Percentiles rank a stretch among this genome's conserved stretches.
These are phyloP conservation scores for Dryas integrifolia DNA, from an alignment of 331 rosid genomes.

Conservation along the genomic window DNA sequence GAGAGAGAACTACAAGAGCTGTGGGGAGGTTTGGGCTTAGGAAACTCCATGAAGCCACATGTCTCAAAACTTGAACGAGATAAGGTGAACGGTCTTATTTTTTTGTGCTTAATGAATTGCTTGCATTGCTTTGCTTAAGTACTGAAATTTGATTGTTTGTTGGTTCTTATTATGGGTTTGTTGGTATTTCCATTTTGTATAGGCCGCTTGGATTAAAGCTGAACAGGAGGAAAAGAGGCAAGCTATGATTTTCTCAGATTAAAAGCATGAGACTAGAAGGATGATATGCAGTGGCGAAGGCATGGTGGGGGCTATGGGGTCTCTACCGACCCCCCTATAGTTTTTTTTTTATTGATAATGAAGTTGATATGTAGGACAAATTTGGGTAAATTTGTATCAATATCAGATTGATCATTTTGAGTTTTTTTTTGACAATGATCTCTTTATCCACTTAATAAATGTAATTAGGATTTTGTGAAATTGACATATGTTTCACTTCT, in stretches of 20 bases:
- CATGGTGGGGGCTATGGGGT: too few species aligned
- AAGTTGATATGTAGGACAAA: too few species aligned
- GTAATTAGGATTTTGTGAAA: too few species aligned
- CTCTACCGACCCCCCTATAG: too few species aligned
- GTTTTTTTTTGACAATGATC: too few species aligned
- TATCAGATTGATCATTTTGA: too few species aligned
- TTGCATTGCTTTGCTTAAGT: background rate
- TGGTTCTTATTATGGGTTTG: background rate
- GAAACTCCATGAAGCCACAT: slow-evolving; percentile 71
- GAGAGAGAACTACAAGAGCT: slow-evolving; percentile 75
- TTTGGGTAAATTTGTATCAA: too few species aligned
- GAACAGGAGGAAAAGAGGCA: slow-evolving; percentile 72
- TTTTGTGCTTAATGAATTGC: background rate
- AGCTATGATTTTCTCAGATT: slow-evolving; percentile 20
- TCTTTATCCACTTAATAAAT: too few species aligned
- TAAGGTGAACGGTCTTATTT: slow-evolving; percentile 47
- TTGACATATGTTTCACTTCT: too few species aligned
- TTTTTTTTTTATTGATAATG: too few species aligned
- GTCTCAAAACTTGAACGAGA: slow-evolving; percentile 75
- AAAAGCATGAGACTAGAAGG: background rate
- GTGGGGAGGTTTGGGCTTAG: slow-evolving; percentile 87
- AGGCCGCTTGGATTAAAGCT: slow-evolving; percentile 93
- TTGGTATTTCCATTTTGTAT: slow-evolving; percentile 17
- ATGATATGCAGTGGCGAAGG: background rate
- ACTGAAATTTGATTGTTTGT: background rate